These are phyloP conservation scores for Eucalyptus marginata DNA, from an alignment of 345 rosid genomes.

Conservation along the genomic window DNA sequence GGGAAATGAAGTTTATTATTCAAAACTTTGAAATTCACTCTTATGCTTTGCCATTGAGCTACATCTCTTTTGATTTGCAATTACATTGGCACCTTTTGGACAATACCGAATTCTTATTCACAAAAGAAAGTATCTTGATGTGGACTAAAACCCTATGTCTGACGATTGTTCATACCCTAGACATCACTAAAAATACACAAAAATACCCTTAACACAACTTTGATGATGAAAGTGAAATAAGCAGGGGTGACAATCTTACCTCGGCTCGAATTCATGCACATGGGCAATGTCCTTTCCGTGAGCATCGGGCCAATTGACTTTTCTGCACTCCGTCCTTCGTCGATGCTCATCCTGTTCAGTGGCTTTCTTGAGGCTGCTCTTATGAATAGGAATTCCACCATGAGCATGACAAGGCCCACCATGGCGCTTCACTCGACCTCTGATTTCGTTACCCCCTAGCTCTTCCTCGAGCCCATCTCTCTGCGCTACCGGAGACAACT, in stretches of 20 bases:
- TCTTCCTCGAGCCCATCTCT: slow-evolving; percentile 23
- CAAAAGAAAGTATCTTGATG: not conserved
- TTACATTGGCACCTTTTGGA: not conserved
- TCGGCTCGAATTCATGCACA: slow-evolving; percentile 59
- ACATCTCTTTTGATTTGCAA: not conserved
- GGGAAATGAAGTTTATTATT: not conserved
- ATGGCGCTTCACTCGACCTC: not conserved
- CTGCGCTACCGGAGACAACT: slow-evolving; percentile 9
- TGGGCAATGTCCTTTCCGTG: slow-evolving; percentile 71
- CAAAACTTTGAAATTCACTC: not conserved
- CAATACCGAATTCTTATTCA: not conserved
- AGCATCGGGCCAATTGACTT: slow-evolving; percentile 78
- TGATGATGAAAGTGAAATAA: not conserved
- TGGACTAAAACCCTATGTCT: not conserved
- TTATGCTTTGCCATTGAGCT: not conserved
- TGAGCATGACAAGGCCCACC: slow-evolving; percentile 2
- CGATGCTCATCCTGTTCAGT: not conserved
- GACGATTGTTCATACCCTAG: not conserved
- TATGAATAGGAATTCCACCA: slow-evolving; percentile 17
- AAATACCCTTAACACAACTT: not conserved
- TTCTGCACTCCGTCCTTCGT: slow-evolving; percentile 28
- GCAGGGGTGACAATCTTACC: slow-evolving; percentile 14
- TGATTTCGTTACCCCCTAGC: not conserved
- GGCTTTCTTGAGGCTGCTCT: slow-evolving; percentile 44
- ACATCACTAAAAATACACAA: not conserved